Base-by-base conservation (phyloP, 2,329 filamentous ascomycete genomes). In the Zalaria sp. region DNA sequence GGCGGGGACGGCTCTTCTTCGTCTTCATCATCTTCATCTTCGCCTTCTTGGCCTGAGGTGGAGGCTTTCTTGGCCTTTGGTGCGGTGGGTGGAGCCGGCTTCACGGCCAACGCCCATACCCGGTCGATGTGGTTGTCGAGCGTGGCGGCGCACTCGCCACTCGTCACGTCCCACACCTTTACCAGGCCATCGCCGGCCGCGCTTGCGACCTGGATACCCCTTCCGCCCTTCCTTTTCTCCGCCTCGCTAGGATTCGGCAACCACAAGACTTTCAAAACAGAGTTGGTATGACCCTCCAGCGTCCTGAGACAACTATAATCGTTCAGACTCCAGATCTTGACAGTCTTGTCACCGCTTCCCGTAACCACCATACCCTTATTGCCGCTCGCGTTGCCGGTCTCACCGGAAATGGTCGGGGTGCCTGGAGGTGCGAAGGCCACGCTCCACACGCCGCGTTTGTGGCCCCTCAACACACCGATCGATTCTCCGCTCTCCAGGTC, bases 71-170 rank as follows among this genome's bases (percentile, higher is more conserved):
- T 26, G 8, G 26, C 1, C 9, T 40, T 31, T 8, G 25, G 9
- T 9, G 27, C 35, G 25, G 28, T 37, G 27, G 36, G 39, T 36
- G 11, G 31, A 25, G 69, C 56, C 37, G 81, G 71, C 57, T 89
- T 73, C 7, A 85, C 77, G 4, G 85, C 77, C 11, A 96, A 67
- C 0, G 87, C 87, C 88, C 88, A 95, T 1, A 96, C 88, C 43
- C 91, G 78, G 62, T 98, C 91, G 53, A 87, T 87, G 60, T 98
- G 91, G 62, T 96, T 96, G 63, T 98, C 91, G 4, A 98, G 72
- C 0, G 91, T 98, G 49, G 83, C 82, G 50, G 88, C 85, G 3
- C 79, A 71, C 60, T 96, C 91, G 37, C 88, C 87, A 1, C 74
- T 79, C 55, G 82, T 81, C 8, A 83, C 82, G 52, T 94, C 85